Evolutionary conservation across 2,329 filamentous ascomycete species (phyloP).

Genomic region (Zasmidium cellare): DNA sequence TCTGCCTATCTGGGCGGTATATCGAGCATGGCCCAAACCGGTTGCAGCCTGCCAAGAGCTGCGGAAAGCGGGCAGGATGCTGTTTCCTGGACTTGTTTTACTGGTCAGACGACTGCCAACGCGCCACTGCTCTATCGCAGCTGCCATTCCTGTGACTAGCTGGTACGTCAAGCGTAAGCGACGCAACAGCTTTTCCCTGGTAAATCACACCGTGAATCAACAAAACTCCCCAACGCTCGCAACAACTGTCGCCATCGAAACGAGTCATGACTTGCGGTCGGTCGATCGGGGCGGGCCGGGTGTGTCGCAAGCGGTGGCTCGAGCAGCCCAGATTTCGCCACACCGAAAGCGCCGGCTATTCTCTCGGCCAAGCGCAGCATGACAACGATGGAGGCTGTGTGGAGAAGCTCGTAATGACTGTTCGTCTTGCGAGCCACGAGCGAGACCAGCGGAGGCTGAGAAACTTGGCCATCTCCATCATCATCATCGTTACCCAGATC

Average conservation of each 20-base stretch:
- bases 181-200: neutral
- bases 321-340: neutral
- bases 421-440: neutral
- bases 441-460: neutral
- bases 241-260: neutral
- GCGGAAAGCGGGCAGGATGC: neutral
- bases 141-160: neutral
- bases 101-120: neutral
- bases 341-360: neutral
- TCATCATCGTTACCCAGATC: no score
- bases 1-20: neutral
- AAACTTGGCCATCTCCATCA: no score
- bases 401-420: neutral
- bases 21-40: neutral
- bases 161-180: neutral
- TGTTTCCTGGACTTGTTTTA: neutral
- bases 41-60: neutral
- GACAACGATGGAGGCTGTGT: neutral
- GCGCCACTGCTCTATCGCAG: neutral
- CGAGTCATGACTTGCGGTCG: neutral
- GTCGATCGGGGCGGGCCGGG: conserved; percentile 2
- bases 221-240: no score
- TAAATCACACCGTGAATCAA: no score
- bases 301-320: neutral
- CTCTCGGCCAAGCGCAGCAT: neutral